Conservation (phyloP, 805 yeast genomes). For the Pichia thaimueangensis region DNA sequence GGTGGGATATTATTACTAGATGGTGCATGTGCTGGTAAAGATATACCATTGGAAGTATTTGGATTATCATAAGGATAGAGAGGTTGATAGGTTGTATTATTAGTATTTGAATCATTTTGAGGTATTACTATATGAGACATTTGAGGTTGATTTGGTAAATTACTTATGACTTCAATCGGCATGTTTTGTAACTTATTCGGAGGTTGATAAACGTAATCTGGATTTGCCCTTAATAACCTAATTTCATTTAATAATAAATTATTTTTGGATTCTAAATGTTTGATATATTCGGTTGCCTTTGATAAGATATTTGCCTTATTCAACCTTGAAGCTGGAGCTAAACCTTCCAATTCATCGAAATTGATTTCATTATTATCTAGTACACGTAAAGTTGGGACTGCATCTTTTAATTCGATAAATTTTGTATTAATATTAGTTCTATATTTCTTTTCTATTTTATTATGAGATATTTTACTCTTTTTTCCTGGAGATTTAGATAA, state of each 20-base stretch:
- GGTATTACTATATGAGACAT: constrained; percentile 4
- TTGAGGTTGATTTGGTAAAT: constrained; percentile 7
- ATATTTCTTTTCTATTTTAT: constrained; percentile 76
- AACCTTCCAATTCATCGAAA: constrained; percentile 58
- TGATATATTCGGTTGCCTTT: constrained; percentile 75
- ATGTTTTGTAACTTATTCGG: constrained; percentile 3
- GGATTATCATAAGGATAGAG: too few species aligned
- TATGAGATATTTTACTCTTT: constrained; percentile 52
- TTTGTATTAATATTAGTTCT: constrained; percentile 70
- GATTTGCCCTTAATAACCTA: constrained; percentile 22
- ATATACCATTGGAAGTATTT: too few species aligned
- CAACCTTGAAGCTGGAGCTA: constrained; percentile 66
- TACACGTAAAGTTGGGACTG: constrained; percentile 71
- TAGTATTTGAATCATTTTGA: too few species aligned
- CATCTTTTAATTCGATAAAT: constrained; percentile 61
- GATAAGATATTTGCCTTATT: constrained; percentile 74
- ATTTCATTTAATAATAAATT: constrained; percentile 45
- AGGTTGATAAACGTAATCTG: constrained; percentile 5
- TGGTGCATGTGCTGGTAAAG: too few species aligned
- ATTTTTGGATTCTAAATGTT: constrained; percentile 61
- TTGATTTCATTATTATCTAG: constrained; percentile 33
- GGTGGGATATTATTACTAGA: too few species aligned
- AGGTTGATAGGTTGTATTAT: too few species aligned
- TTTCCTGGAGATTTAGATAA: constrained; percentile 39
- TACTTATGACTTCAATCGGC: constrained; percentile 9